Evolutionary conservation across 2,329 filamentous ascomycete species (phyloP), one percentile per base, ranked within the genome.

Genomic region (Ascocoryne sarcoides): DNA sequence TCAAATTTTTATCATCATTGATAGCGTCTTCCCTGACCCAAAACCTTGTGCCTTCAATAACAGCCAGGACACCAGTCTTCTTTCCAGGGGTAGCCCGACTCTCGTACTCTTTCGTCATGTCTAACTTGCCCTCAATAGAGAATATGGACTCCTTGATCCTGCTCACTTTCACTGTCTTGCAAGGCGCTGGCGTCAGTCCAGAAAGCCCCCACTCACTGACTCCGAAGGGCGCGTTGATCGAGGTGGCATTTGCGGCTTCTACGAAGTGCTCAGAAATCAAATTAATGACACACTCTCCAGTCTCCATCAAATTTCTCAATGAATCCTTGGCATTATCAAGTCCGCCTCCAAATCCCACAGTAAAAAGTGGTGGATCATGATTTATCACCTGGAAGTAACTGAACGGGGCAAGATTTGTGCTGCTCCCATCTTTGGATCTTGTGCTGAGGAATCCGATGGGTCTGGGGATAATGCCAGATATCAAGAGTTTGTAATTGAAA

Each of bases 401-500:
- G 62, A 92, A 95, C 0, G 88, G 89, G 0, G 89, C 86, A 2
- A 95, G 71, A 63, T 95, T 96, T 12, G 75, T 76, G 19, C 65
- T 68, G 23, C 55, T 62, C 16, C 84, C 85, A 54, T 88, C 82
- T 3, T 62, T 52, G 16, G 68, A 67, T 39, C 63, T 59, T 8
- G 76, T 76, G 44, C 70, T 75, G 21, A 80, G 57, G 59, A 81
- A 75, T 38, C 73, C 76, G 57, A 95, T 82, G 10, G 90, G 90
- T 10, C 90, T 76, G 1, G 90, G 90, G 12, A 88, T 73, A 50
- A 95, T 76, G 48, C 77, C 79, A 14, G 79, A 84, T 62, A 95
- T 94, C 46, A 95, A 69, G 10, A 95, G 75, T 65, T 94, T 95
- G 74, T 96, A 95, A 71, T 95, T 95, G 65, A 75, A 78, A 1